Base-by-base conservation (phyloP, 345 rosid species). In the Acer saccharum region DNA sequence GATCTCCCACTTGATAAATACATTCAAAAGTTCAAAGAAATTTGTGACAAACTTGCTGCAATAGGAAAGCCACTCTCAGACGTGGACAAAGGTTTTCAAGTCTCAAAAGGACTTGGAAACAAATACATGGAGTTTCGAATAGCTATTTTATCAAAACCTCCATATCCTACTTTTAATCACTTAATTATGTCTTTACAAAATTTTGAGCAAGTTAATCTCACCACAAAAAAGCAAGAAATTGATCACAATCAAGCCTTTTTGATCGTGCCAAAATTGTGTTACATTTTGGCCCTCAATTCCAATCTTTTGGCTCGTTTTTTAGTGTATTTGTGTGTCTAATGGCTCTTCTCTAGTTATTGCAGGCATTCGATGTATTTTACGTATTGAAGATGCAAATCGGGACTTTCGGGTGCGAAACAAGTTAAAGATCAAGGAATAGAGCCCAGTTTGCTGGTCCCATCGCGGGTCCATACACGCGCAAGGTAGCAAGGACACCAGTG, bases 161-260 rank as follows among this genome's bases (percentile, higher is more conserved):
- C 58, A 44, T 68, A 41, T 69, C 58, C 27, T 17, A 12, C 73
- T 35, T 69, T 69, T 69, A 41, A 46, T 20, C 17, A 20, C 46
- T 69, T 69, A 13, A 10, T 44, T 25, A 69, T 69, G 73, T 43
- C 55, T 44, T 41, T 20, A 0, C 11, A 69, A 16, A 44, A 69
- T 46, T 44, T 46, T 69, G 18, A 11, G 17, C 16, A 46, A 16
- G 60, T 69, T 17, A n/a, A 39, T 20, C 25, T 69, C 3, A 48
- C 1, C 3, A 4, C 7, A 41, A 18, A 69, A 39, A 46, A 69
- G 58, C 8, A 43, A n/a, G 18, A 43, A 69, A 10, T 69, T 41
- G 55, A 69, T 69, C 73, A 69, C 46, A 39, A 48, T 69, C 29
- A 69, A 46, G 17, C 58, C 32, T 29, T 29, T 29, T 29, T 35